Conservation (phyloP, 2,329 filamentous ascomycete species). For the Neurospora sp. region DNA sequence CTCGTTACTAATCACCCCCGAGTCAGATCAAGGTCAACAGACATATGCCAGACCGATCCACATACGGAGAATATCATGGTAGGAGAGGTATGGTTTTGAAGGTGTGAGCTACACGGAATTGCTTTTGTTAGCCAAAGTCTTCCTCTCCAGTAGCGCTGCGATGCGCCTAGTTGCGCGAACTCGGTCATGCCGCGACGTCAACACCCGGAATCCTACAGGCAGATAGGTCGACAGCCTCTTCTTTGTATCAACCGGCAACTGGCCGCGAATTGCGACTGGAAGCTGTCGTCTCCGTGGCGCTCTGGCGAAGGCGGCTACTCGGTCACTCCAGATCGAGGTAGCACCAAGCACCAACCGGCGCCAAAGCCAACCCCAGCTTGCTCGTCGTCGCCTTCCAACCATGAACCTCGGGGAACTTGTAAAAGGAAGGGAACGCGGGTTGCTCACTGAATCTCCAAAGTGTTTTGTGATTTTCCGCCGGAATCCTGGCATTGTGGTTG, state of each 20-base stretch:
- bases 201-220: background rate
- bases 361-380: background rate
- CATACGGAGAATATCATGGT: conserved; percentile 16
- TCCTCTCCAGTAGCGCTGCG: background rate
- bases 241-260: background rate
- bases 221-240: background rate
- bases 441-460: conserved; percentile 18
- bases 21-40: background rate
- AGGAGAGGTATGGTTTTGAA: background rate
- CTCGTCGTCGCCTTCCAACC: background rate
- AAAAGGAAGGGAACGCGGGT: background rate
- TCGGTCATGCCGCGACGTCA: background rate
- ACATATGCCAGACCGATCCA: conserved; percentile 11
- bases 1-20: conserved; percentile 54
- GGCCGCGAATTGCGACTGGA: background rate
- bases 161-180: background rate
- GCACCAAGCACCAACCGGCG: background rate
- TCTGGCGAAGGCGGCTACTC: background rate
- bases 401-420: background rate
- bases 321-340: background rate
- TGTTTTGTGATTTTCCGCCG: conserved; percentile 16
- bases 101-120: background rate
- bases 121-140: background rate
- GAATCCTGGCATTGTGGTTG: conserved; percentile 14
- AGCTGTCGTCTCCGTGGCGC: background rate